These are phyloP conservation scores for Podaxis pistillaris DNA, from an alignment of 768 basidiomycete genomes.

Conservation along the genomic window DNA sequence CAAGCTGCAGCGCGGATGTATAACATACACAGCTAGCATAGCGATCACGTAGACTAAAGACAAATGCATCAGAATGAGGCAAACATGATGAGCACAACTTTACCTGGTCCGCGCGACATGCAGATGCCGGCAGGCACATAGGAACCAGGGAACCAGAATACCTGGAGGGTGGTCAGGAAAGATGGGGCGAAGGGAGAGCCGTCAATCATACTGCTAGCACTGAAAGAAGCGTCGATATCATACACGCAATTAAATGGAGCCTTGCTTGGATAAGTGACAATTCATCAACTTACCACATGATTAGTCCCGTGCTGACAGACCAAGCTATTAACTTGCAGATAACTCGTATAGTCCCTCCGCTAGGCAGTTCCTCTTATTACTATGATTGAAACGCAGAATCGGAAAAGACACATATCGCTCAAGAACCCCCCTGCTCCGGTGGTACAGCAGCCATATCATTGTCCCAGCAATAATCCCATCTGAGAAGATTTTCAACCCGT, in stretches of 20 bases:
- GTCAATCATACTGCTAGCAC: background rate
- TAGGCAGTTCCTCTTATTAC: background rate
- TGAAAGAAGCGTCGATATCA: background rate
- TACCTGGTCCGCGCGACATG: background rate
- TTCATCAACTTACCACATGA: background rate
- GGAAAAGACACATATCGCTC: background rate
- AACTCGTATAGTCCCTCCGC: background rate
- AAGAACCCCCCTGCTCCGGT: background rate
- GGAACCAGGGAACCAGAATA: background rate
- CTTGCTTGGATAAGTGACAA: background rate
- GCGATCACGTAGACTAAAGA: background rate
- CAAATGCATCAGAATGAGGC: background rate
- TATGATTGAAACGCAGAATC: background rate
- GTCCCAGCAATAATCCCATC: conserved; percentile 4
- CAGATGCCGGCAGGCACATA: background rate
- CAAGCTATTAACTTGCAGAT: background rate
- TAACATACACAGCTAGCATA: background rate
- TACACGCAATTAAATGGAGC: background rate
- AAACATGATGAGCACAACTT: background rate
- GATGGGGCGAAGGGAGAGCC: background rate
- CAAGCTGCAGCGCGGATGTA: no score
- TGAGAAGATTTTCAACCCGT: background rate
- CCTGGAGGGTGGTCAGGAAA: background rate
- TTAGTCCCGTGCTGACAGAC: background rate
- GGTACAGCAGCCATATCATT: conserved; percentile 3